A percentile compares a stretch with the other conserved stretches of the same genome.
phyloP scores from a whole-genome alignment of 192 early-diverging fungal species.

The Entrophospora sp. region DNA sequence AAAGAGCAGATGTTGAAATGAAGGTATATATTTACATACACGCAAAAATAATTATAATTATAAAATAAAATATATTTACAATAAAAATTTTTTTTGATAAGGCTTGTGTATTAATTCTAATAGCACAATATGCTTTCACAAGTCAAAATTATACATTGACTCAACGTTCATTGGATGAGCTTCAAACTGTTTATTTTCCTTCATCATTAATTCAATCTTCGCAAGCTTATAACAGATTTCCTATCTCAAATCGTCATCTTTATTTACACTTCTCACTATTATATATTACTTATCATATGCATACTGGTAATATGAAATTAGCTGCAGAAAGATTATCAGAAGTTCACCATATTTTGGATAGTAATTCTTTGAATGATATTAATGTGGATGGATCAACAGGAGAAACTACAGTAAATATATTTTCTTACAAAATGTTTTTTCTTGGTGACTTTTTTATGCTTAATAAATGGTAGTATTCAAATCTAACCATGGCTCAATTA shows the following conservation, averaged over 20 bases:
- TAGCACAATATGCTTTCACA: constrained; percentile 9
- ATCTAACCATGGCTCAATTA: too few species aligned
- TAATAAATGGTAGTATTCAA: too few species aligned
- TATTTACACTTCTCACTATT: constrained; percentile 16
- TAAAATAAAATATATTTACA: too few species aligned
- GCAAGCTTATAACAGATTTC: constrained; percentile 1
- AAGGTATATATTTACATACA: neutral
- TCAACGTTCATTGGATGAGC: neutral
- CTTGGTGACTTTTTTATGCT: too few species aligned
- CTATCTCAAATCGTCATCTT: constrained; percentile 5
- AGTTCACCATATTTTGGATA: constrained; percentile 7
- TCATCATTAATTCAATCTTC: neutral
- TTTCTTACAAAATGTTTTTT: neutral
- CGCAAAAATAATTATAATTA: too few species aligned
- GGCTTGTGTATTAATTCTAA: constrained; percentile 7
- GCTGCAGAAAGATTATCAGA: constrained; percentile 4
- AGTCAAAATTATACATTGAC: neutral
- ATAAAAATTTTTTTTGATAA: neutral
- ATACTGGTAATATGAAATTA: constrained; percentile 4
- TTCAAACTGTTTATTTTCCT: constrained; percentile 4
- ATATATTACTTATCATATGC: constrained; percentile 8
- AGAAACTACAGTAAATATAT: constrained; percentile 1
- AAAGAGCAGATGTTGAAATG: constrained; percentile 17
- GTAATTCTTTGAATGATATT: neutral
- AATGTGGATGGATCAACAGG: neutral